Percentiles rank a stretch among this genome's conserved stretches.
Evolutionary conservation across 2,329 filamentous ascomycete species (phyloP).

Genomic region (Fusarium luffae): DNA sequence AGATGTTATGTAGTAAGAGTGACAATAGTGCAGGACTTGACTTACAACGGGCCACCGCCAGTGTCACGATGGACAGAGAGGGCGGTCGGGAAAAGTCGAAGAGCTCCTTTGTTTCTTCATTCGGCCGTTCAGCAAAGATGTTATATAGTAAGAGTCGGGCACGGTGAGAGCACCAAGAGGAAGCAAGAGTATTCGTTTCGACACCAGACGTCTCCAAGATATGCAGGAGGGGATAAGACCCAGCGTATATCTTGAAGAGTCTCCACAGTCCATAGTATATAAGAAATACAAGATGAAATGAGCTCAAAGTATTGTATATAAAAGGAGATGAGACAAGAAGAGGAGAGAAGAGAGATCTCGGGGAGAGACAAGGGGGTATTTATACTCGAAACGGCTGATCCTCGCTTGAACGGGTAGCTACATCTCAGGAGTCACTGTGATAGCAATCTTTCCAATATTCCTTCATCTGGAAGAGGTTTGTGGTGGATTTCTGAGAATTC

Average conservation of each 20-base stretch:
- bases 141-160: too few relatives aligned
- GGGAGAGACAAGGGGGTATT: background rate
- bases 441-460: background rate
- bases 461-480: background rate
- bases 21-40: too few relatives aligned
- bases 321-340: background rate
- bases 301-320: background rate
- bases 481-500: rapidly evolving
- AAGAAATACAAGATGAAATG: background rate
- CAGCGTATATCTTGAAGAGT: too few relatives aligned
- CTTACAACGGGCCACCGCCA: too few relatives aligned
- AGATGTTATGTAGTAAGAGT: background rate
- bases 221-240: too few relatives aligned
- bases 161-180: too few relatives aligned
- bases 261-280: too few relatives aligned
- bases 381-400: background rate
- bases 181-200: too few relatives aligned
- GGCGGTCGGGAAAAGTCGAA: too few relatives aligned
- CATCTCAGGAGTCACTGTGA: background rate
- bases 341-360: background rate
- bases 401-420: background rate
- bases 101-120: too few relatives aligned
- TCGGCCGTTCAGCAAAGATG: too few relatives aligned
- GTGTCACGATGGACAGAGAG: rapidly evolving
- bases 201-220: too few relatives aligned